phyloP scores from a whole-genome alignment of 208 protist species.

The Perkinsela sp. region DNA sequence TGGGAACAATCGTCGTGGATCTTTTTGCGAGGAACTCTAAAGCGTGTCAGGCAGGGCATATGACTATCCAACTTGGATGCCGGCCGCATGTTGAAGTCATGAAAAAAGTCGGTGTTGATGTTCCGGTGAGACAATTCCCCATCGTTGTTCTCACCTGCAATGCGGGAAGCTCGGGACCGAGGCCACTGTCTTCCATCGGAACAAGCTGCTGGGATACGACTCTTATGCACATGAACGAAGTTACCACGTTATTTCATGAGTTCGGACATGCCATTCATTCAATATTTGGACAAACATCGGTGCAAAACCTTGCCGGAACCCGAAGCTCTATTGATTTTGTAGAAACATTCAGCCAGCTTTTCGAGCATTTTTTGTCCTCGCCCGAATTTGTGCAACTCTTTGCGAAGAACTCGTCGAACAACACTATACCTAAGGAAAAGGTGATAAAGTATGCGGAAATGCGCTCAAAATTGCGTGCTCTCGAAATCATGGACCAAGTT shows the following conservation, averaged over 20 bases:
- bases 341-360: constrained; percentile 68
- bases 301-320: constrained; percentile 67
- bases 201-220: constrained; percentile 42
- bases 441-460: constrained; percentile 47
- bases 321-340: constrained; percentile 69
- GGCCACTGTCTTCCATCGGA: constrained; percentile 14
- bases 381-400: constrained; percentile 59
- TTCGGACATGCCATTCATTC: constrained; percentile 73
- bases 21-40: constrained; percentile 57
- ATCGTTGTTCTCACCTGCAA: constrained; percentile 68
- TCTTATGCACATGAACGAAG: constrained; percentile 47
- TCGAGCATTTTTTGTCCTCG: constrained; percentile 66
- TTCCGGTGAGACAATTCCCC: constrained; percentile 52
- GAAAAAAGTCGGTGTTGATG: constrained; percentile 22
- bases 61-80: constrained; percentile 60
- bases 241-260: constrained; percentile 71
- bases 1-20: constrained; percentile 66
- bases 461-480: constrained; percentile 45
- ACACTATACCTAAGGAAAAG: constrained; percentile 59
- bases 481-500: constrained; percentile 57
- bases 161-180: constrained; percentile 14
- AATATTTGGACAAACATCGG: constrained; percentile 63
- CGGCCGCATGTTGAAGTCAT: constrained; percentile 35
- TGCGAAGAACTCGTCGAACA: constrained; percentile 44
- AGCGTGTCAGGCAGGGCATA: constrained; percentile 52